A percentile compares a stretch with the other conserved stretches of the same genome.
These are phyloP conservation scores for Blumeria graminis DNA, from an alignment of 2,329 filamentous ascomycete species.

Conservation along the genomic window DNA sequence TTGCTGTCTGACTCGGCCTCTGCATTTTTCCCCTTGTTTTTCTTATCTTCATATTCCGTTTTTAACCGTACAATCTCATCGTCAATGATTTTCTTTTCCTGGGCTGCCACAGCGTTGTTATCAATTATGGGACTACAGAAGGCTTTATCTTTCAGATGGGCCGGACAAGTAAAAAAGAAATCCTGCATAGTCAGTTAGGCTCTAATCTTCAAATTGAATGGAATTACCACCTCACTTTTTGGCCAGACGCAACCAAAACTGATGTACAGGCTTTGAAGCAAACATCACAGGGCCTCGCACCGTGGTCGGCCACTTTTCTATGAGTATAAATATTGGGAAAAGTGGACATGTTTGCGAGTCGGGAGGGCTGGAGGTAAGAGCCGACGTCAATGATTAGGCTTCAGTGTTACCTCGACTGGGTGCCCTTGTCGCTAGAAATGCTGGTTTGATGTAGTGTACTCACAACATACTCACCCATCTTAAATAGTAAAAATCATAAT, in stretches of 20 bases:
- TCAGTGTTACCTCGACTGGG: neutral
- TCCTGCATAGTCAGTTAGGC: slow-evolving; percentile 25
- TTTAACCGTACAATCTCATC: slow-evolving; percentile 38
- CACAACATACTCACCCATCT: too few relatives aligned
- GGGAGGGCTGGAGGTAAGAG: neutral
- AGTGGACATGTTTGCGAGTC: slow-evolving; percentile 11
- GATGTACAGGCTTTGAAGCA: slow-evolving; percentile 76
- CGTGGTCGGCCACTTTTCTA: slow-evolving; percentile 65
- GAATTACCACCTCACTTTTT: slow-evolving; percentile 35
- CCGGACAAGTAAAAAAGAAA: slow-evolving; percentile 75
- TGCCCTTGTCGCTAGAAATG: neutral
- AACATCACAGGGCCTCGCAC: slow-evolving; percentile 65
- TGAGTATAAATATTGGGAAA: slow-evolving; percentile 66
- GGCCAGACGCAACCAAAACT: slow-evolving; percentile 72
- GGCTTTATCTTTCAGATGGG: slow-evolving; percentile 58
- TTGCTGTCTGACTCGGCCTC: neutral
- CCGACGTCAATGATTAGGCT: neutral
- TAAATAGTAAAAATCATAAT: too few relatives aligned
- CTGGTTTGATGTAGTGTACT: too few relatives aligned
- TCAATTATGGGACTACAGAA: slow-evolving; percentile 61
- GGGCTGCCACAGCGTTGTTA: slow-evolving; percentile 34
- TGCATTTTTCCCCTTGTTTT: slow-evolving; percentile 33
- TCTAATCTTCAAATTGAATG: neutral
- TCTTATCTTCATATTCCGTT: slow-evolving; percentile 55
- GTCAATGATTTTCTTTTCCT: slow-evolving; percentile 37